Percentiles rank a stretch among this genome's conserved stretches.
phyloP scores from a whole-genome alignment of 345 rosid species.

The Salix viminalis region DNA sequence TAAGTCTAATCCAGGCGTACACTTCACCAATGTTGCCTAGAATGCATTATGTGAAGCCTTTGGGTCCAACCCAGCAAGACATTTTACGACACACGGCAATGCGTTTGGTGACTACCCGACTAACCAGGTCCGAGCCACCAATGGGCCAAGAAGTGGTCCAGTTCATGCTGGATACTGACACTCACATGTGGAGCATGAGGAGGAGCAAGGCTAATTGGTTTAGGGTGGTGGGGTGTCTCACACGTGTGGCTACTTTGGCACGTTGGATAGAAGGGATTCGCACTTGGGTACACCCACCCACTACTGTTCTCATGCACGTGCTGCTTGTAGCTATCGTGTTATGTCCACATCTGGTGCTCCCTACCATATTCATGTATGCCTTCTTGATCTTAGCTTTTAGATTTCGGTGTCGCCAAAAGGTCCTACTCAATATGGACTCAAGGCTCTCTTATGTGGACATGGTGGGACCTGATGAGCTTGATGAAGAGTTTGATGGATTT shows the following conservation, averaged over 20 bases:
- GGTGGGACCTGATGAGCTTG: conserved; percentile 65
- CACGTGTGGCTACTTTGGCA: conserved; percentile 55
- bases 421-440: conserved; percentile 53
- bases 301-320: conserved; percentile 60
- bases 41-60: conserved; percentile 71
- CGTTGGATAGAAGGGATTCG: conserved; percentile 68
- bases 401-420: conserved; percentile 52
- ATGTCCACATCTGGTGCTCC: conserved; percentile 73
- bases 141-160: conserved; percentile 87
- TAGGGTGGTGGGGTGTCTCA: conserved; percentile 62
- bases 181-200: conserved; percentile 91
- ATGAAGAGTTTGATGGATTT: conserved; percentile 84
- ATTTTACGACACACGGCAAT: conserved; percentile 78
- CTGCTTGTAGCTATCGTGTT: conserved; percentile 60
- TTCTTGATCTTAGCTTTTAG: conserved; percentile 52
- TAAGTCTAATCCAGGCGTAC: conserved; percentile 67
- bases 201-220: conserved; percentile 92
- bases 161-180: conserved; percentile 70
- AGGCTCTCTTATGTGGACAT: conserved; percentile 61
- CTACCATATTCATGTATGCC: conserved; percentile 81
- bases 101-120: conserved; percentile 68
- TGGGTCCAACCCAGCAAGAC: conserved; percentile 78
- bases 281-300: conserved; percentile 71
- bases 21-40: conserved; percentile 71
- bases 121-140: conserved; percentile 69